phyloP scores from a whole-genome alignment of 192 early-diverging fungal species.

The Radiomyces spectabilis region DNA sequence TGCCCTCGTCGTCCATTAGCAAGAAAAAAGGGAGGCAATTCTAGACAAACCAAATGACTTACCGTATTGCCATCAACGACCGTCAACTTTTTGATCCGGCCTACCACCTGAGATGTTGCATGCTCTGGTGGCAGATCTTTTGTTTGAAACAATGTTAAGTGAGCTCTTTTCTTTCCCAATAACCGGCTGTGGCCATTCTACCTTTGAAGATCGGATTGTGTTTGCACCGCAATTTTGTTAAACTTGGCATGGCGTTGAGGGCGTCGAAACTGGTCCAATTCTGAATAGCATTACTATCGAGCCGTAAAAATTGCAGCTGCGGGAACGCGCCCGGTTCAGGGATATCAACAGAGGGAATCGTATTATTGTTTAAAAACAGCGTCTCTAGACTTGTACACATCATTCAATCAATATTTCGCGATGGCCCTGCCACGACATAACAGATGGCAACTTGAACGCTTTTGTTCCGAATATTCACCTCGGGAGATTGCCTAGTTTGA shows the following conservation, averaged over 20 bases:
- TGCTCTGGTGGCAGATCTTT: constrained; percentile 25
- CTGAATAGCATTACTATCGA: constrained; percentile 37
- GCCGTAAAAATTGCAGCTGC: constrained; percentile 33
- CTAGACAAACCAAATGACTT: constrained; percentile 5
- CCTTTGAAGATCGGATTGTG: constrained; percentile 36
- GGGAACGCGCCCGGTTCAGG: constrained; percentile 5
- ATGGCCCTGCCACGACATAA: no score
- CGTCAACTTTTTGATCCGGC: constrained; percentile 30
- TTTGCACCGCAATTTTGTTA: constrained; percentile 34
- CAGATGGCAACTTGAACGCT: no score
- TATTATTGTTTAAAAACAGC: constrained; percentile 26
- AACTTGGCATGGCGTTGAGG: constrained; percentile 25
- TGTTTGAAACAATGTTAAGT: no score
- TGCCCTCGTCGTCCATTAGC: no score
- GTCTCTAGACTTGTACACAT: constrained; percentile 23
- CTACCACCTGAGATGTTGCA: constrained; percentile 23
- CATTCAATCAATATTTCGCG: no score
- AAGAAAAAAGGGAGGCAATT: no score
- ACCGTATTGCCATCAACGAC: constrained; percentile 46
- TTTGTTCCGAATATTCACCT: no score
- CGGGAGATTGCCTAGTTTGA: constrained; percentile 27
- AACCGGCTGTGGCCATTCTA: constrained; percentile 2
- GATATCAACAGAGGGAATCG: constrained; percentile 10
- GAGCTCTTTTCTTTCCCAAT: no score
- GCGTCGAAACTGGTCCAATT: constrained; percentile 37